Base-by-base conservation (phyloP, 495 filamentous ascomycete genomes). In the Aspergillus steynii region DNA sequence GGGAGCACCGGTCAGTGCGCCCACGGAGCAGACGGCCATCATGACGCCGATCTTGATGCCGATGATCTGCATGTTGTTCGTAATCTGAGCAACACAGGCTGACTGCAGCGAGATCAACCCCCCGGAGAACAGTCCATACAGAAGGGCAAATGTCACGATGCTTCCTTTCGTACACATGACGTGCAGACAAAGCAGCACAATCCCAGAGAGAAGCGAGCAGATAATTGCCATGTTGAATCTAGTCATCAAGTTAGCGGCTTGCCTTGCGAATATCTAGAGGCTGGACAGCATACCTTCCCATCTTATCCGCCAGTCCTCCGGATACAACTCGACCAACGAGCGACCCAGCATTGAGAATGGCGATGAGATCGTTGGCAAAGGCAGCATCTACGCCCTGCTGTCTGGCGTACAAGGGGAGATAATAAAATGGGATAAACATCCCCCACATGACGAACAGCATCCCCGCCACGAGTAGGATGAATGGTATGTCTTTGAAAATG, bases 91-190 rank as follows among this genome's bases (percentile, higher is more conserved):
- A 37, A 65, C 51, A 10, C 25, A 25, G 15, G 56, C 45, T 0
- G 56, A 27, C 7, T 27, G 31, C 8, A 89, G 68, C 6, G 80
- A 82, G 50, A 89, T 80, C 65, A 85, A 84, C 10, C 82, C 83
- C 5, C 88, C 87, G 0, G 85, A 87, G 3, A 82, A 75, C 67
- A 89, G 87, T 0, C 88, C 88, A 66, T 85, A 89, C 1, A 88
- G 65, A 4, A 77, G 74, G 4, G 80, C 76, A 68, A 83, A 90
- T 8, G 80, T 70, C 57, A 90, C 82, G 47, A 85, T 83, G 3
- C 82, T 74, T 0, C 77, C 79, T 26, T 80, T 82, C 29, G 70
- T 68, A 0, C 67, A 70, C 1, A 62, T 50, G 20, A 54, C 57
- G 45, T 60, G 61, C 64, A n/a, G n/a, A 31, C 53, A 55, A 34